Evolutionary conservation across 768 basidiomycete species (phyloP).

Genomic region (Amanita jacksonii): DNA sequence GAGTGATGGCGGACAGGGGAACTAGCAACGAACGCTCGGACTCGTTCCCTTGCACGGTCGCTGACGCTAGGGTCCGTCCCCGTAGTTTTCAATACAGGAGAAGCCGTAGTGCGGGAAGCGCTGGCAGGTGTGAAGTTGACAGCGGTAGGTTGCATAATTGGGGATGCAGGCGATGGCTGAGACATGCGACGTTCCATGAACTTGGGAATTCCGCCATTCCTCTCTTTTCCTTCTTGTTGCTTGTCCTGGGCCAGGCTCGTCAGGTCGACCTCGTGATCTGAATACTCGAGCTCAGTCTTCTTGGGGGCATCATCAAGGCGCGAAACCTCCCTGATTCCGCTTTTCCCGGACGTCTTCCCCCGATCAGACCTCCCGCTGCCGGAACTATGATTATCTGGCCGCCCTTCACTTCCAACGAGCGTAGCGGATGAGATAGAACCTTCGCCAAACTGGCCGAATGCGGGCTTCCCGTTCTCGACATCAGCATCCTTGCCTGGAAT

Average conservation of each 20-base stretch:
- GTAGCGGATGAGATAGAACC: neutral
- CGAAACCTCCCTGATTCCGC: too few species aligned
- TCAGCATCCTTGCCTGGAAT: too few species aligned
- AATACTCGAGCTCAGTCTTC: slow-evolving; percentile 27
- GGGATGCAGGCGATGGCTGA: neutral
- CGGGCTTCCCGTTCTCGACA: too few species aligned
- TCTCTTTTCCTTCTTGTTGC: neutral
- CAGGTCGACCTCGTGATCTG: slow-evolving; percentile 42
- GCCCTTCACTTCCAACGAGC: too few species aligned
- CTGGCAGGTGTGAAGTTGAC: neutral
- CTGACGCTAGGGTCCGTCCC: neutral
- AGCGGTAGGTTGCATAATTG: neutral
- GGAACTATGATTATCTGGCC: neutral
- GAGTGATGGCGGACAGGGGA: neutral
- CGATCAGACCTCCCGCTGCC: neutral
- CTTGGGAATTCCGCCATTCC: neutral
- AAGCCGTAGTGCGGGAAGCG: too few species aligned
- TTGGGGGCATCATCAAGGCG: too few species aligned
- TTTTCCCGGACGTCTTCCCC: neutral
- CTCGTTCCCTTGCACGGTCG: slow-evolving; percentile 5
- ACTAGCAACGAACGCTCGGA: slow-evolving; percentile 1
- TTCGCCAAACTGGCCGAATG: neutral
- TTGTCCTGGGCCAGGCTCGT: slow-evolving; percentile 12
- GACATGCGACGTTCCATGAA: slow-evolving; percentile 1
- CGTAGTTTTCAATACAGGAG: neutral